These are phyloP conservation scores for Aspergillus sp. DNA, from an alignment of 2,329 filamentous ascomycete genomes.

Conservation along the genomic window DNA sequence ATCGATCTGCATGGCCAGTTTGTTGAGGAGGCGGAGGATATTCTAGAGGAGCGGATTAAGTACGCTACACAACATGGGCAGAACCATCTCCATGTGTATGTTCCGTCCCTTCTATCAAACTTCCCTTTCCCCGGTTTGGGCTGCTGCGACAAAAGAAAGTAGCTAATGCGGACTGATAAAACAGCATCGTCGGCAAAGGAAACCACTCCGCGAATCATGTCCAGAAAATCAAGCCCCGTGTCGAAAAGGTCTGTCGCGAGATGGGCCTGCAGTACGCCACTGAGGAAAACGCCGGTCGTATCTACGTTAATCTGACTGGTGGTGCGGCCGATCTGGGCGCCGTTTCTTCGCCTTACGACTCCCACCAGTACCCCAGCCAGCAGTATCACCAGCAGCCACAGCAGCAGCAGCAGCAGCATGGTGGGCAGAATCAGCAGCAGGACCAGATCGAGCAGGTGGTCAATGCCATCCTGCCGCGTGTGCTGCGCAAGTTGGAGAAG, in stretches of 20 bases:
- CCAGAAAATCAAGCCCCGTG: conserved; percentile 91
- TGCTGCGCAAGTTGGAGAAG: conserved; percentile 60
- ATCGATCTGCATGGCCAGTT: conserved; percentile 94
- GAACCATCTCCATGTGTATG: conserved; percentile 73
- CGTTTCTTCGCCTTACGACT: conserved; percentile 28
- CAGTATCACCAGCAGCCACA: conserved; percentile 37
- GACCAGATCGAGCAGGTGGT: conserved; percentile 55
- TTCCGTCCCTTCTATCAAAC: conserved; percentile 4
- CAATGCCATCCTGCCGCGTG: conserved; percentile 53
- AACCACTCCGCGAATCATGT: conserved; percentile 77
- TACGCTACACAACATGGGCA: conserved; percentile 68
- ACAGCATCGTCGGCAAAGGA: conserved; percentile 82
- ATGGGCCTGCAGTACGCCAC: conserved; percentile 75
- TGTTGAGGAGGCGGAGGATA: conserved; percentile 89
- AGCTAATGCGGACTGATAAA: background rate
- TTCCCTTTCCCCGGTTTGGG: background rate
- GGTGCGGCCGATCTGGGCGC: conserved; percentile 48
- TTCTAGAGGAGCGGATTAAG: conserved; percentile 77
- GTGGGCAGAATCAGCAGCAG: conserved; percentile 45
- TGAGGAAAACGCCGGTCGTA: conserved; percentile 81
- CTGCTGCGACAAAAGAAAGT: background rate
- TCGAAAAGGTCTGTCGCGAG: conserved; percentile 79
- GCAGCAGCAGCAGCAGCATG: conserved; percentile 35
- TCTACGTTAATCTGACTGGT: conserved; percentile 80
- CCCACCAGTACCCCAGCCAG: conserved; percentile 31